Evolutionary conservation across 495 filamentous ascomycete species (phyloP).

Genomic region (Daldinia grandis): DNA sequence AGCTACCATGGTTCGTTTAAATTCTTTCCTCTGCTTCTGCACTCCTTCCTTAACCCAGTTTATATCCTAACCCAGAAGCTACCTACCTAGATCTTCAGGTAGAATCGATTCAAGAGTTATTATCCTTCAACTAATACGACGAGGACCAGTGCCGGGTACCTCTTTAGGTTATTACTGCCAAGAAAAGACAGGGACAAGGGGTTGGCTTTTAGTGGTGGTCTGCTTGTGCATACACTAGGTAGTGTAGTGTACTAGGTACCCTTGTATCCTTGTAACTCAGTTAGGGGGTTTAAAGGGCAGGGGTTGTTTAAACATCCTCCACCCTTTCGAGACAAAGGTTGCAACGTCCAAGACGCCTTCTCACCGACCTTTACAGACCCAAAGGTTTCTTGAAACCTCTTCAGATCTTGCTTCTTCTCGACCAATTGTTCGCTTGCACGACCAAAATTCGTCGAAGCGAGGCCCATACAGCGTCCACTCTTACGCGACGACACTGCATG

Average conservation of each 20-base stretch:
- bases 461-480: constrained; percentile 30
- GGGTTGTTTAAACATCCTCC: constrained; percentile 42
- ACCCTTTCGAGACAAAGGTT: constrained; percentile 57
- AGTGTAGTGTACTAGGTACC: neutral
- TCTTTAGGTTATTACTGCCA: constrained; percentile 40
- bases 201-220: constrained; percentile 14
- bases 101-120: neutral
- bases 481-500: constrained; percentile 18
- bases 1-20: neutral
- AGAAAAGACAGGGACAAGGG: constrained; percentile 31
- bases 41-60: neutral
- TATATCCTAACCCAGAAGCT: neutral
- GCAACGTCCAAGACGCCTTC: constrained; percentile 50
- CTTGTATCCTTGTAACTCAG: constrained; percentile 16
- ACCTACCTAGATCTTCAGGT: no score
- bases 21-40: neutral
- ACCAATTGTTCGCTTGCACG: constrained; percentile 29
- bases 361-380: constrained; percentile 44
- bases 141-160: neutral
- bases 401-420: constrained; percentile 42
- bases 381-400: constrained; percentile 37
- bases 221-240: constrained; percentile 36
- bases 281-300: constrained; percentile 41
- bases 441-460: constrained; percentile 24
- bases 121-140: neutral